phyloP scores from a whole-genome alignment of 805 yeast genomes.

The Metschnikowia drakensbergensis region DNA sequence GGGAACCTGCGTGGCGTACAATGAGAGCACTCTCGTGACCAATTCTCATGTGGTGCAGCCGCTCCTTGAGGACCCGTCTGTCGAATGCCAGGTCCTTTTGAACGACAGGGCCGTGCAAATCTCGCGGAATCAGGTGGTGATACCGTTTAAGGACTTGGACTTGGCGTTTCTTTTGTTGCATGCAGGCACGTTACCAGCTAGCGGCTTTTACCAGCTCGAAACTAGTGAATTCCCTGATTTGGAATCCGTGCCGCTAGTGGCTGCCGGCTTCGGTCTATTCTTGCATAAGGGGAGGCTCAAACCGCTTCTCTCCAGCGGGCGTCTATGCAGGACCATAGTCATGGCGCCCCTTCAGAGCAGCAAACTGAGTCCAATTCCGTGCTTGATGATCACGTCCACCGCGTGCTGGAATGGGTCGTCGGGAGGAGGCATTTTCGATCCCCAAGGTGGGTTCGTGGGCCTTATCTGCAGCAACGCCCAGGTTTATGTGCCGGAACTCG shows the following conservation, averaged over 20 bases:
- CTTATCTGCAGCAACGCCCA: conserved; percentile 45
- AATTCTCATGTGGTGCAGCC: conserved; percentile 40
- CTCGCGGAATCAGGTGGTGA: conserved; percentile 19
- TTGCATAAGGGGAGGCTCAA: conserved; percentile 16
- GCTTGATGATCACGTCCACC: conserved; percentile 35
- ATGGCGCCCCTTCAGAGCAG: conserved; percentile 9
- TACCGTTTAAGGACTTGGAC: conserved; percentile 34
- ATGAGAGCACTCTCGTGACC: conserved; percentile 31
- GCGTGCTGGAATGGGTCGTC: conserved; percentile 52
- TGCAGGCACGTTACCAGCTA: neutral
- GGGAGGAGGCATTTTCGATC: conserved; percentile 42
- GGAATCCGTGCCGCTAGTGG: conserved; percentile 18
- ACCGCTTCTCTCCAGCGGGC: conserved; percentile 37
- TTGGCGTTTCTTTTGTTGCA: conserved; percentile 34
- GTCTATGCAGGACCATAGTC: conserved; percentile 20
- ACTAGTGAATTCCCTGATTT: conserved; percentile 10
- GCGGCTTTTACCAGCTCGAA: neutral
- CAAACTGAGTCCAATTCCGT: conserved; percentile 4
- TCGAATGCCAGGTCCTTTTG: conserved; percentile 6
- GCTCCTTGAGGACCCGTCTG: conserved; percentile 4
- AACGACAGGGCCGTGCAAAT: conserved; percentile 8
- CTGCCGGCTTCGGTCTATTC: conserved; percentile 42
- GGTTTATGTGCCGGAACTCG: conserved; percentile 21
- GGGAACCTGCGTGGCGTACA: conserved; percentile 43
- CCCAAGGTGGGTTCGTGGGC: conserved; percentile 30